Conservation (phyloP, 208 protist genomes). For the Borovskyia barvae region DNA sequence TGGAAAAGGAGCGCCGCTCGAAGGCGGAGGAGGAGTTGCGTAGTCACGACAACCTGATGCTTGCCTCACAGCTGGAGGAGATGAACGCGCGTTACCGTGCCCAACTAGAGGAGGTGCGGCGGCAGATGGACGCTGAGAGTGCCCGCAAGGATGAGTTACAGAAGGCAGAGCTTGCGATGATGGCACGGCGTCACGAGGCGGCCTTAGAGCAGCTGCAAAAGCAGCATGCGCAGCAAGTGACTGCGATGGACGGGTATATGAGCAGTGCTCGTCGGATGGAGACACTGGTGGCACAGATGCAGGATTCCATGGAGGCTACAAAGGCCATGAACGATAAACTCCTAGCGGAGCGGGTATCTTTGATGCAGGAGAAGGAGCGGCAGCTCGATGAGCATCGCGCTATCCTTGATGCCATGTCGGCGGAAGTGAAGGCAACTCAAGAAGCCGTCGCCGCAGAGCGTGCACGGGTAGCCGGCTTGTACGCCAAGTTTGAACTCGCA, state of each 20-base stretch:
- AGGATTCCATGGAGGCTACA: slow-evolving; percentile 64
- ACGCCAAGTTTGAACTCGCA: slow-evolving; percentile 80
- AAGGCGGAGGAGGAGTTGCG: slow-evolving; percentile 49
- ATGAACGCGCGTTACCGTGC: slow-evolving; percentile 54
- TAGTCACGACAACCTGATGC: slow-evolving; percentile 52
- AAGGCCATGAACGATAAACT: slow-evolving; percentile 66
- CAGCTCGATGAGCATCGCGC: slow-evolving; percentile 57
- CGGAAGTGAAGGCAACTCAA: slow-evolving; percentile 54
- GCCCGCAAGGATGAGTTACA: slow-evolving; percentile 70
- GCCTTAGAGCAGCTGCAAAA: slow-evolving; percentile 47
- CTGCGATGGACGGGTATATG: slow-evolving; percentile 49
- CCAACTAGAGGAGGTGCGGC: slow-evolving; percentile 72
- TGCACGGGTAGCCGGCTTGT: slow-evolving; percentile 48
- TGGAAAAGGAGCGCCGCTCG: slow-evolving; percentile 71
- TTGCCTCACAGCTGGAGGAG: slow-evolving; percentile 72
- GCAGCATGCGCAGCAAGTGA: slow-evolving; percentile 61
- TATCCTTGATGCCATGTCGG: slow-evolving; percentile 54
- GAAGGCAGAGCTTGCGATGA: slow-evolving; percentile 50
- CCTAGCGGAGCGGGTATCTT: slow-evolving; percentile 54
- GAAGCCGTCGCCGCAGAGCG: slow-evolving; percentile 73
- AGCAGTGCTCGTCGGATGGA: slow-evolving; percentile 61
- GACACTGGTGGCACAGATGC: slow-evolving; percentile 54
- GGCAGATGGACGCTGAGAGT: slow-evolving; percentile 65
- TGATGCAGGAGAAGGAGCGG: slow-evolving; percentile 52
- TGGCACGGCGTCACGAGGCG: slow-evolving; percentile 72